Evolutionary conservation across 345 rosid genomes (phyloP).

Genomic region (Sisymbrium irio): DNA sequence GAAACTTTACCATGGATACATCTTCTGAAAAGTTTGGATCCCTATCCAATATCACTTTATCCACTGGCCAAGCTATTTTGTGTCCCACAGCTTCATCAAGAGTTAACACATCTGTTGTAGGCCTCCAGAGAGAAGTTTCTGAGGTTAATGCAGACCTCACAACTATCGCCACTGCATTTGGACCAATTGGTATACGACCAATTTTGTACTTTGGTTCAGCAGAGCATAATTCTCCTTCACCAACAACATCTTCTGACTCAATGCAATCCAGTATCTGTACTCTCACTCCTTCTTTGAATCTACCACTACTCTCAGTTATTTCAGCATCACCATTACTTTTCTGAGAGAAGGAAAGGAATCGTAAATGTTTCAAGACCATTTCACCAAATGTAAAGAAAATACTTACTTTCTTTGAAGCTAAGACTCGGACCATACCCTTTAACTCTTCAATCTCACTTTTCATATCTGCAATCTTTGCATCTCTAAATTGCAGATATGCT

Average conservation of each 20-base stretch:
- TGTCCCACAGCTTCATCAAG: not conserved
- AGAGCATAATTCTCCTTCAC: not conserved
- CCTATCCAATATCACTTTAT: not conserved
- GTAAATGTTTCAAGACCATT: not conserved
- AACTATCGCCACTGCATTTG: not conserved
- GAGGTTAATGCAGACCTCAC: not conserved
- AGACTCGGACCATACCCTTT: not conserved
- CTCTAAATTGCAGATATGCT: not conserved
- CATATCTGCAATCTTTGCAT: not conserved
- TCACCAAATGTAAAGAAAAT: not conserved
- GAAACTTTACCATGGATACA: not conserved
- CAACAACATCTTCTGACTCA: not conserved
- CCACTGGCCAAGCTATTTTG: not conserved
- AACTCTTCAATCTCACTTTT: not conserved
- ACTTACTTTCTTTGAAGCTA: constrained; percentile 6
- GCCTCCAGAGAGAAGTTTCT: not conserved
- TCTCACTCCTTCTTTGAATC: not conserved
- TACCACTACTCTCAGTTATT: not conserved
- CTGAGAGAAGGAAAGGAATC: not conserved
- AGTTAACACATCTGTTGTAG: too few relatives aligned
- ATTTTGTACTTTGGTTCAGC: not conserved
- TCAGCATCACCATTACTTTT: not conserved
- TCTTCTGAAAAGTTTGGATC: not conserved
- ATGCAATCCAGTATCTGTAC: not conserved
- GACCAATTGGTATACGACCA: not conserved